These are phyloP conservation scores for Harringtonia lauricola DNA, from an alignment of 2,329 filamentous ascomycete genomes.

Conservation along the genomic window DNA sequence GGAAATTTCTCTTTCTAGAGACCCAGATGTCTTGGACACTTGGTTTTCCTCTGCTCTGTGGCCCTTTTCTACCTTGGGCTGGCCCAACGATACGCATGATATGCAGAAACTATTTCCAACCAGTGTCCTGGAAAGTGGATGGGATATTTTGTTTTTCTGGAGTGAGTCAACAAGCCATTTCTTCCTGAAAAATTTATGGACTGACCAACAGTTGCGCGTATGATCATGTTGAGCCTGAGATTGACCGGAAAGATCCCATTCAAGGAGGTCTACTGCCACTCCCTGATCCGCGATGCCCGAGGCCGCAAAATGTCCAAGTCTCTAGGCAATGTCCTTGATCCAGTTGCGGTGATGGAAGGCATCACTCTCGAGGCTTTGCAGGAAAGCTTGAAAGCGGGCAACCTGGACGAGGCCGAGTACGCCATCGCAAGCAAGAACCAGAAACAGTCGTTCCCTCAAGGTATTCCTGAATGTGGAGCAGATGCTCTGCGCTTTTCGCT, in stretches of 20 bases:
- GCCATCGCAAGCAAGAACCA: conserved; percentile 87
- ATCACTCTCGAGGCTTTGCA: conserved; percentile 70
- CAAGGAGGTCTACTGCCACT: conserved; percentile 94
- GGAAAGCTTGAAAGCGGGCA: conserved; percentile 69
- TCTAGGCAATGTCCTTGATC: conserved; percentile 89
- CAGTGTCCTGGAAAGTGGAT: conserved; percentile 81
- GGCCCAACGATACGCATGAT: conserved; percentile 66
- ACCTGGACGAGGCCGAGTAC: conserved; percentile 75
- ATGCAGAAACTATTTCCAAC: conserved; percentile 80
- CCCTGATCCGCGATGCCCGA: conserved; percentile 78
- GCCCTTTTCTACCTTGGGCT: conserved; percentile 89
- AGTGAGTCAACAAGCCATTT: too few relatives aligned
- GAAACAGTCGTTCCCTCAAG: conserved; percentile 84
- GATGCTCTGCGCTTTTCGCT: conserved; percentile 89
- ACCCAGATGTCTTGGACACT: conserved; percentile 87
- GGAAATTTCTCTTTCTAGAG: conserved; percentile 52
- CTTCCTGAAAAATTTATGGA: too few relatives aligned
- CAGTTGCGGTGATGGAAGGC: conserved; percentile 83
- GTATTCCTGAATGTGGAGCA: conserved; percentile 87
- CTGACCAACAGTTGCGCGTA: too few relatives aligned
- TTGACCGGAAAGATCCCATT: conserved; percentile 88
- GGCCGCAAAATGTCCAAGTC: conserved; percentile 98
- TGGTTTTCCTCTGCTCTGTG: conserved; percentile 95
- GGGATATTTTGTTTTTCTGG: conserved; percentile 96
- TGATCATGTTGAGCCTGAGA: conserved; percentile 92